A percentile compares a stretch with the other conserved stretches of the same genome.
Conservation (phyloP, 2,329 filamentous ascomycete genomes). For the Fusarium floridanum region DNA sequence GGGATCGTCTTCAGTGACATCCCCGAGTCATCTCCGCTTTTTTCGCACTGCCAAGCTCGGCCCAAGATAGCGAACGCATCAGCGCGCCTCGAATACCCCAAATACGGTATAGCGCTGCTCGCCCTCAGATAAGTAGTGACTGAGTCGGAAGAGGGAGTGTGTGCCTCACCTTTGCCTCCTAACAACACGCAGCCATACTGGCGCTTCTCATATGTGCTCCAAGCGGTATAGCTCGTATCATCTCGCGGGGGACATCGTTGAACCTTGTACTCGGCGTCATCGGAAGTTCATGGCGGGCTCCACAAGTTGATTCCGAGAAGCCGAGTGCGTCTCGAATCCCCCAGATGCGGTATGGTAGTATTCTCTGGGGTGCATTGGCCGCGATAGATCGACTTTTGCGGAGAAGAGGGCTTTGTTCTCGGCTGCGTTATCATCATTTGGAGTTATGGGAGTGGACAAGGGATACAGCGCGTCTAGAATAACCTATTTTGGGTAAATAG, state of each 20-base stretch:
- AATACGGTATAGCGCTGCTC: not conserved
- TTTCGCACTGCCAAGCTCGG: not conserved
- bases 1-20: not conserved
- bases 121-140: not conserved
- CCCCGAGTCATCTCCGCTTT: constrained; percentile 3
- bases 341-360: not conserved
- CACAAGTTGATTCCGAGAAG: not conserved
- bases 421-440: not conserved
- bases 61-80: not conserved
- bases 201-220: not conserved
- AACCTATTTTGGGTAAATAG: not conserved
- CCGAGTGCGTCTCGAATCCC: constrained; percentile 8
- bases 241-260: not conserved
- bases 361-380: not conserved
- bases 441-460: not conserved
- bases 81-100: constrained; percentile 11
- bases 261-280: not conserved
- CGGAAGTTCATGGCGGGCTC: not conserved
- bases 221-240: not conserved
- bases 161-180: not conserved
- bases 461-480: not conserved
- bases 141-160: not conserved
- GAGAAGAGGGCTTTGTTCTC: not conserved
- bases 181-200: not conserved
- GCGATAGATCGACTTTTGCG: not conserved